Percentiles rank a stretch among this genome's conserved stretches.
Conservation (phyloP, 179 eudicot genomes). For the Camellia oleifera region DNA sequence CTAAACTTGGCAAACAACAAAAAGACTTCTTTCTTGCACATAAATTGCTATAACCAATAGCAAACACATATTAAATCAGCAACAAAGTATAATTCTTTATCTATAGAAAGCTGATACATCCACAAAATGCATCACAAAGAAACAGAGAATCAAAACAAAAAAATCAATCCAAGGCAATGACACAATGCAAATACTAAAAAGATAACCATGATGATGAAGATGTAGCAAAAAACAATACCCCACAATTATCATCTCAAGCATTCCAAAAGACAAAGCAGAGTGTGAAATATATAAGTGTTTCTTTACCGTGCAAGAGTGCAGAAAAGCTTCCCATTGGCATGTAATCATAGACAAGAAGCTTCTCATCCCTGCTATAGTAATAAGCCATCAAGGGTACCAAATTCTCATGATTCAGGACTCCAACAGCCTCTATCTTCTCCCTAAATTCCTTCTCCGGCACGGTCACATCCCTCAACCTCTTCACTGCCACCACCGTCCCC, state of each 20-base stretch:
- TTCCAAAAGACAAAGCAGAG: not conserved
- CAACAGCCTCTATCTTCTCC: conserved; percentile 60
- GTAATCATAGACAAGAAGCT: conserved; percentile 73
- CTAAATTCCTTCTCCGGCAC: conserved; percentile 53
- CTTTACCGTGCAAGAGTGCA: conserved; percentile 72
- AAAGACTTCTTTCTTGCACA: not conserved
- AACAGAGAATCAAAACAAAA: not conserved
- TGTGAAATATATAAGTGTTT: not conserved
- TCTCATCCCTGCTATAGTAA: conserved; percentile 61
- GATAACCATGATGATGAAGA: not conserved
- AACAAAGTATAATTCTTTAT: not conserved
- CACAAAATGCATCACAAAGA: not conserved
- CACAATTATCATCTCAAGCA: not conserved
- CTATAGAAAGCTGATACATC: not conserved
- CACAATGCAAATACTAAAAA: not conserved
- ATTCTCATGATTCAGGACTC: conserved; percentile 59
- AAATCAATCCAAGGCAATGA: not conserved
- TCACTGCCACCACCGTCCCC: conserved; percentile 58
- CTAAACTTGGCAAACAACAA: not conserved
- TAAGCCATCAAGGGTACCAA: conserved; percentile 70
- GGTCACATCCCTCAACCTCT: conserved; percentile 62
- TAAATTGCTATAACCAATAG: not conserved
- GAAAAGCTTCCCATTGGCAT: conserved; percentile 81
- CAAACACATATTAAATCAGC: not conserved
- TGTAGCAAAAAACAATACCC: no score